phyloP scores from a whole-genome alignment of 1,139 yeast species.

The Protomyces inouyei region DNA sequence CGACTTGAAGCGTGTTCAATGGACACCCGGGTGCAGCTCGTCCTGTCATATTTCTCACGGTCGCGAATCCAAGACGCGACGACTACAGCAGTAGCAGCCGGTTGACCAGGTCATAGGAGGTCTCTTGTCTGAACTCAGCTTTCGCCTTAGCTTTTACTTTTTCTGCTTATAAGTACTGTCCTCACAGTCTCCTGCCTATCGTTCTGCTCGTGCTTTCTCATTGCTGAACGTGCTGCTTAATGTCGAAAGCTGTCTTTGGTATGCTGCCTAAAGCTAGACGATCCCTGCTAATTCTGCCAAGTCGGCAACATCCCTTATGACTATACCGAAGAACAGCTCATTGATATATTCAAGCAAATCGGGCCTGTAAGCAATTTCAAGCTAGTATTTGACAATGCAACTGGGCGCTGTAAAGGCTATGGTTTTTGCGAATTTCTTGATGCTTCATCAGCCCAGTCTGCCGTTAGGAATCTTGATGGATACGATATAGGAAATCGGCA shows the following conservation, averaged over 20 bases:
- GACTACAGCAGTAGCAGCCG: no score
- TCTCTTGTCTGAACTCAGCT: no score
- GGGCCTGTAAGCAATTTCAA: conserved; percentile 81
- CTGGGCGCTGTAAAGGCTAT: conserved; percentile 88
- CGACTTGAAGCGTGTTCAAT: no score
- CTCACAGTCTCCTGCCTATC: no score
- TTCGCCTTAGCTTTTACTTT: no score
- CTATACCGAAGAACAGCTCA: conserved; percentile 83
- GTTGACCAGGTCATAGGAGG: no score
- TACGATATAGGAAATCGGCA: conserved; percentile 68
- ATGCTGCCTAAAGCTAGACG: conserved; percentile 49
- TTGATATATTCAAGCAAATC: conserved; percentile 44
- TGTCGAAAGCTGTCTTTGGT: conserved; percentile 5
- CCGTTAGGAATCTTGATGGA: conserved; percentile 81
- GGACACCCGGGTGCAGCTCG: no score
- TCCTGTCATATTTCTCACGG: no score
- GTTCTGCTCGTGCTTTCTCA: neutral
- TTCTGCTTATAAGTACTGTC: no score
- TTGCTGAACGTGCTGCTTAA: neutral
- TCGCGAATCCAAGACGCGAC: no score
- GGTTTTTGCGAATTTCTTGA: conserved; percentile 67
- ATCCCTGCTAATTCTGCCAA: conserved; percentile 59
- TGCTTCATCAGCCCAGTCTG: conserved; percentile 79
- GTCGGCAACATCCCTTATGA: conserved; percentile 68
- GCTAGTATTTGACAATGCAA: conserved; percentile 76